These are phyloP conservation scores for Arachnomyces sp. DNA, from an alignment of 2,329 filamentous ascomycete species.

Conservation along the genomic window DNA sequence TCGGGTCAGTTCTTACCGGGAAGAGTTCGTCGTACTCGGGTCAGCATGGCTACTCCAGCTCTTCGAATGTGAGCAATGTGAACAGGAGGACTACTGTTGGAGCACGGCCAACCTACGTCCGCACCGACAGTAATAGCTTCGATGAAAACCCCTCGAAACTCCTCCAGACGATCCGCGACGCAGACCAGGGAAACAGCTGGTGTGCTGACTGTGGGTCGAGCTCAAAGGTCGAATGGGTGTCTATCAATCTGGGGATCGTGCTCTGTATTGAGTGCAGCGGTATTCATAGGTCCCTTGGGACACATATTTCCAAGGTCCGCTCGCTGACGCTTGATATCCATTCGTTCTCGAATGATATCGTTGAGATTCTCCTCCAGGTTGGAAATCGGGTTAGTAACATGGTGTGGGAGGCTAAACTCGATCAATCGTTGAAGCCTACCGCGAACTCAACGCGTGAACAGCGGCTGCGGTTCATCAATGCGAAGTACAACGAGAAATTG, in stretches of 20 bases:
- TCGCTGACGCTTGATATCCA: constrained; percentile 92
- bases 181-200: constrained; percentile 84
- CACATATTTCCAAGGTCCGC: constrained; percentile 94
- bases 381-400: constrained; percentile 94
- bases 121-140: constrained; percentile 60
- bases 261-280: constrained; percentile 97
- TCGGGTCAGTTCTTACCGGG: constrained; percentile 84
- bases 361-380: constrained; percentile 82
- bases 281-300: constrained; percentile 90
- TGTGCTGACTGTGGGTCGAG: constrained; percentile 92
- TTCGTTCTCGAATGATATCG: constrained; percentile 93
- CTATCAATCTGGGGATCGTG: constrained; percentile 92
- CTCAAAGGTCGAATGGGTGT: constrained; percentile 95
- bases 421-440: constrained; percentile 62
- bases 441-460: constrained; percentile 79
- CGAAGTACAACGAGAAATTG: constrained; percentile 80
- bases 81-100: constrained; percentile 85
- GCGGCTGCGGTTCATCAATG: constrained; percentile 85
- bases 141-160: constrained; percentile 81
- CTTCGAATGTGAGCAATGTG: constrained; percentile 49
- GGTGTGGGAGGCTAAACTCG: constrained; percentile 86
- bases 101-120: constrained; percentile 65
- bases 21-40: constrained; percentile 64
- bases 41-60: constrained; percentile 41
- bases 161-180: constrained; percentile 76